A percentile compares a stretch with the other conserved stretches of the same genome.
These are phyloP conservation scores for Parietaria judaica DNA, from an alignment of 306 rosid genomes.

Conservation along the genomic window DNA sequence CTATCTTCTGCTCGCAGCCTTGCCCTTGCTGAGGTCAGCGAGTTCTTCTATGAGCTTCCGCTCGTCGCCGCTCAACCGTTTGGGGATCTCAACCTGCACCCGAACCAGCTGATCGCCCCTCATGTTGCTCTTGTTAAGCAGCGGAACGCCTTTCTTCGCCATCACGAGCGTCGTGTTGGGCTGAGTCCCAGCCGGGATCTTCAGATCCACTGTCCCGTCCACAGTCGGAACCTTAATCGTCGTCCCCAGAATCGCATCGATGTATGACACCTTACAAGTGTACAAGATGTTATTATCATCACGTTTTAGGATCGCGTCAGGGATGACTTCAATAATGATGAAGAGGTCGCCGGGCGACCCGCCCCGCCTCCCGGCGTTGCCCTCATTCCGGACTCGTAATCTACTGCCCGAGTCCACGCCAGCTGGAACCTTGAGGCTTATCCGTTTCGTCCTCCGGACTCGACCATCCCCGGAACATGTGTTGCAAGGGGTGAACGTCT, in stretches of 20 bases:
- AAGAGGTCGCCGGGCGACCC: slow-evolving; percentile 93
- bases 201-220: slow-evolving; percentile 73
- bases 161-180: slow-evolving; percentile 92
- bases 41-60: slow-evolving; percentile 82
- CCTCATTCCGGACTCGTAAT: slow-evolving; percentile 90
- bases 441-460: slow-evolving; percentile 81
- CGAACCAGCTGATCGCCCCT: slow-evolving; percentile 97
- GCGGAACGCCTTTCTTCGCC: slow-evolving; percentile 94
- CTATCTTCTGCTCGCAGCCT: slow-evolving; percentile 50
- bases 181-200: slow-evolving; percentile 74
- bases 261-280: slow-evolving; percentile 78
- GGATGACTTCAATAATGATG: slow-evolving; percentile 76
- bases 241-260: slow-evolving; percentile 89
- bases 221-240: slow-evolving; percentile 85
- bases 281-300: slow-evolving; percentile 87
- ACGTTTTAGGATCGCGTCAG: slow-evolving; percentile 87
- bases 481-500: slow-evolving; percentile 76
- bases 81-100: slow-evolving; percentile 96
- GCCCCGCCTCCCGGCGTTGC: slow-evolving; percentile 85
- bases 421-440: slow-evolving; percentile 90
- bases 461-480: slow-evolving; percentile 96
- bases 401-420: slow-evolving; percentile 99
- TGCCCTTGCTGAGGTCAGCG: slow-evolving; percentile 85
- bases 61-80: slow-evolving; percentile 69
- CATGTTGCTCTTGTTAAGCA: slow-evolving; percentile 72